Conservation (phyloP, 129 eudicot genomes). For the Arctium lappa region DNA sequence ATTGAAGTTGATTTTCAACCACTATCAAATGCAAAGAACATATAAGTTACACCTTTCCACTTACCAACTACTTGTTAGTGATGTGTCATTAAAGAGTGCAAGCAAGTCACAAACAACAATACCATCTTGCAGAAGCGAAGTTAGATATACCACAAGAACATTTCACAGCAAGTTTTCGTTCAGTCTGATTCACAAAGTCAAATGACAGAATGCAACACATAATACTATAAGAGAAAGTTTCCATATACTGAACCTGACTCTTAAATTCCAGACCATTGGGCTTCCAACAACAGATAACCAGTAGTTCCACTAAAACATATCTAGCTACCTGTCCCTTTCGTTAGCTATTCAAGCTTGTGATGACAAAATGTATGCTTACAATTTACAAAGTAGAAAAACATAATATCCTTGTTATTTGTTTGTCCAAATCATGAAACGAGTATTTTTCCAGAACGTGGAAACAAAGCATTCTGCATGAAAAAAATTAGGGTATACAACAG, state of each 20-base stretch:
- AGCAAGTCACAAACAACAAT: neutral
- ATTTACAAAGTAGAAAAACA: neutral
- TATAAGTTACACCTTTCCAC: neutral
- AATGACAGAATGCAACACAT: neutral
- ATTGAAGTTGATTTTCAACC: neutral
- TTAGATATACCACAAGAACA: neutral
- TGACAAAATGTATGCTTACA: too few relatives aligned
- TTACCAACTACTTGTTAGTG: neutral
- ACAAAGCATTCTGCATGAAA: neutral
- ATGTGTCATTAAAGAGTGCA: neutral
- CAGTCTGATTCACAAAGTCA: neutral
- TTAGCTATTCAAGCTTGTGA: too few relatives aligned
- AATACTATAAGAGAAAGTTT: too few relatives aligned
- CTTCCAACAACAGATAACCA: neutral
- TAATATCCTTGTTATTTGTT: neutral
- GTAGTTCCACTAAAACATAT: too few relatives aligned
- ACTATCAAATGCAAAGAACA: neutral
- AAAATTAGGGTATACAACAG: neutral
- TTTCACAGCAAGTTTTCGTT: neutral
- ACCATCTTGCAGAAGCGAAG: neutral
- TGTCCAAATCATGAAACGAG: neutral
- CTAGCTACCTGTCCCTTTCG: too few relatives aligned
- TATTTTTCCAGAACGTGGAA: neutral
- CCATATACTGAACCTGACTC: neutral
- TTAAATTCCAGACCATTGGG: neutral